A percentile compares a stretch with the other conserved stretches of the same genome.
phyloP scores from a whole-genome alignment of 2,329 filamentous ascomycete species.

The Aspergillus costaricaensis region DNA sequence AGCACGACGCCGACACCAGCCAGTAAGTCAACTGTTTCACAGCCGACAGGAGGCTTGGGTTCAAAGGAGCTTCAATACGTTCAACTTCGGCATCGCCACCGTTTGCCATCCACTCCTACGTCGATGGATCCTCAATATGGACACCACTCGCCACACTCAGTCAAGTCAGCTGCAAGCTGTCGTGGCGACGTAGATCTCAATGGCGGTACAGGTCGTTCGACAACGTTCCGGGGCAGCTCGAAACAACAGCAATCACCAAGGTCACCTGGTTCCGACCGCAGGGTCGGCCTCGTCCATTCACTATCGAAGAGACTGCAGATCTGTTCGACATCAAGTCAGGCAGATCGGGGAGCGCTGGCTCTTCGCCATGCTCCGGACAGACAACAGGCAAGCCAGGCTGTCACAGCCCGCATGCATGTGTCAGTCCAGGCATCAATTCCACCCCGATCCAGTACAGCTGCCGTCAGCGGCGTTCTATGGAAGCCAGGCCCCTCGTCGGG shows the following conservation, averaged over 20 bases:
- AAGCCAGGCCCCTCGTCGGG: too few relatives aligned
- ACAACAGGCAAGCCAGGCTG: neutral
- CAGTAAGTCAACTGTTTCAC: neutral
- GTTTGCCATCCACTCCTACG: neutral
- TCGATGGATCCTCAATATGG: neutral
- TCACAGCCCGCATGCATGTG: neutral
- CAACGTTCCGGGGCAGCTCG: neutral
- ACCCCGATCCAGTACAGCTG: neutral
- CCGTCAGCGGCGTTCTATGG: neutral
- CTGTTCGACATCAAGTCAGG: neutral
- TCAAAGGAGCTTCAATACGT: neutral
- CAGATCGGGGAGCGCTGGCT: neutral
- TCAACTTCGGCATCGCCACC: neutral
- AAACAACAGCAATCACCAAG: neutral
- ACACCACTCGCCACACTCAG: neutral
- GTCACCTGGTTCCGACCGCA: neutral
- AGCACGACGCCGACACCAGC: neutral
- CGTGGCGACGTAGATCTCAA: neutral
- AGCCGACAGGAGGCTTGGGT: neutral
- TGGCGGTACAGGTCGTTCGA: too few relatives aligned
- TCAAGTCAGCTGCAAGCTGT: neutral
- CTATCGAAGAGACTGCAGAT: neutral
- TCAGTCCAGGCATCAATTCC: neutral
- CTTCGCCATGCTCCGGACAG: neutral
- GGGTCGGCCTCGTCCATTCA: neutral